These are phyloP conservation scores for Picea mariana DNA, from an alignment of 83 land plant genomes.

Conservation along the genomic window DNA sequence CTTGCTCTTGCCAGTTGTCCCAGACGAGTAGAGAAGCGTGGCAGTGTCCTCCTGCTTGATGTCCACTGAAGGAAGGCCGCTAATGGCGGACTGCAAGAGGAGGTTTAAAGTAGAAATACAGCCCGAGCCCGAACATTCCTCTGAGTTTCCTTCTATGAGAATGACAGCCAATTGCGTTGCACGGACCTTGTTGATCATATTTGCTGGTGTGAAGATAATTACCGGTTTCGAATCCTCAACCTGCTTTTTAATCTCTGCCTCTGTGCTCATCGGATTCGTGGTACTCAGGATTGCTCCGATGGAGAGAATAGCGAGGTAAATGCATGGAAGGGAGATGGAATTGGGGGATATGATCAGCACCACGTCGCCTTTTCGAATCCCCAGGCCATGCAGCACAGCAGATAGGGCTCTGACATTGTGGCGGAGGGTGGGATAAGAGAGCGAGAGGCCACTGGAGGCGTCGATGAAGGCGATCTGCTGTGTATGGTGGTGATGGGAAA, in stretches of 20 bases:
- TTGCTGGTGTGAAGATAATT: constrained; percentile 28
- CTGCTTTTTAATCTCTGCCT: constrained; percentile 40
- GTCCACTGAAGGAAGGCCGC: background rate
- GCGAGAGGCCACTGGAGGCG: constrained; percentile 51
- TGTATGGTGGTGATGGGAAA: constrained; percentile 21
- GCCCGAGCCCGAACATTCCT: background rate
- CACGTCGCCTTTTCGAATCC: constrained; percentile 40
- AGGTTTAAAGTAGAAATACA: background rate
- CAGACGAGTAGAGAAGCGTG: constrained; percentile 80
- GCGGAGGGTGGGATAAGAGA: constrained; percentile 54
- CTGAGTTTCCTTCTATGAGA: background rate
- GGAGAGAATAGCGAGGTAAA: constrained; percentile 38
- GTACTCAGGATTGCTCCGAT: constrained; percentile 56
- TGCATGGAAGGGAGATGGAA: constrained; percentile 35
- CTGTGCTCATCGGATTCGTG: constrained; percentile 47
- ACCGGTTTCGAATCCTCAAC: constrained; percentile 46
- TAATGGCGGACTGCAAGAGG: background rate
- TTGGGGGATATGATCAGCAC: constrained; percentile 41
- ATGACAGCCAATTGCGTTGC: constrained; percentile 10
- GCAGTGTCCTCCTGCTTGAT: constrained; percentile 62
- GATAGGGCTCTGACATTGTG: constrained; percentile 38
- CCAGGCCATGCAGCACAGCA: constrained; percentile 26
- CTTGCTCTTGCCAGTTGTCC: constrained; percentile 87
- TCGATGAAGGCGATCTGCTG: constrained; percentile 60
- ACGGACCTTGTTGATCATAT: background rate